A percentile compares a stretch with the other conserved stretches of the same genome.
Evolutionary conservation across 2,329 filamentous ascomycete genomes (phyloP).

Genomic region (Delphinella strobiligena): DNA sequence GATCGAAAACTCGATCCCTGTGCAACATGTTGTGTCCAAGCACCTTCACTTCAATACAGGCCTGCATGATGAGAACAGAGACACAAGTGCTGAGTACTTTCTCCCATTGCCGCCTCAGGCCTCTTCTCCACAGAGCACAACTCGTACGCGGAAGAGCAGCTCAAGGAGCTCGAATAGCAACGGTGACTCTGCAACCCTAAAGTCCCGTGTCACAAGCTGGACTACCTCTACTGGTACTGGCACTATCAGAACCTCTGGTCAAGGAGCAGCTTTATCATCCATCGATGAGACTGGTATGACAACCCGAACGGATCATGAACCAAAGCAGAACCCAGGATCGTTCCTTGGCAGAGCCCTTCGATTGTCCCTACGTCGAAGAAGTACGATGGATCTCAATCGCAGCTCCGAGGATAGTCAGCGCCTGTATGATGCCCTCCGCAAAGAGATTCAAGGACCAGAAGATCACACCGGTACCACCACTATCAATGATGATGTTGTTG

Average conservation of each 20-base stretch:
- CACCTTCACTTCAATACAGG: conserved; percentile 19
- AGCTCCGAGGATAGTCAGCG: conserved; percentile 41
- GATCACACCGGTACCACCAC: conserved; percentile 14
- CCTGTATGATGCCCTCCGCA: conserved; percentile 48
- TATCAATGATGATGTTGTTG: not conserved
- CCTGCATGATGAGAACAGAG: no score
- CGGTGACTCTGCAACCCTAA: conserved; percentile 25
- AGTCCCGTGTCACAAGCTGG: conserved; percentile 63
- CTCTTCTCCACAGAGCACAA: conserved; percentile 1
- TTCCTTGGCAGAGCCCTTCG: conserved; percentile 19
- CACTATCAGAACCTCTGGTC: conserved; percentile 36
- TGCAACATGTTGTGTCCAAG: conserved; percentile 38
- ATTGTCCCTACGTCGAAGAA: conserved; percentile 17
- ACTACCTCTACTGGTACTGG: conserved; percentile 50
- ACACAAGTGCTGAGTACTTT: conserved; percentile 6
- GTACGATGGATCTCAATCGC: conserved; percentile 16
- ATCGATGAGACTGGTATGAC: conserved; percentile 7
- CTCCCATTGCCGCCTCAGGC: conserved; percentile 4
- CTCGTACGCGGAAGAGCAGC: conserved; percentile 3
- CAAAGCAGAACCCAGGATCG: conserved; percentile 12
- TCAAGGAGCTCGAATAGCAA: conserved; percentile 18
- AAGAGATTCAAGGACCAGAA: conserved; percentile 39
- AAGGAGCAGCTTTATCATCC: conserved; percentile 6
- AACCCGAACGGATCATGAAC: no score
- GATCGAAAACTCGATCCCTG: conserved; percentile 28